Evolutionary conservation across 2,329 filamentous ascomycete genomes (phyloP), one percentile per base, ranked within the genome.

Genomic region (Fusarium pseudograminearum): DNA sequence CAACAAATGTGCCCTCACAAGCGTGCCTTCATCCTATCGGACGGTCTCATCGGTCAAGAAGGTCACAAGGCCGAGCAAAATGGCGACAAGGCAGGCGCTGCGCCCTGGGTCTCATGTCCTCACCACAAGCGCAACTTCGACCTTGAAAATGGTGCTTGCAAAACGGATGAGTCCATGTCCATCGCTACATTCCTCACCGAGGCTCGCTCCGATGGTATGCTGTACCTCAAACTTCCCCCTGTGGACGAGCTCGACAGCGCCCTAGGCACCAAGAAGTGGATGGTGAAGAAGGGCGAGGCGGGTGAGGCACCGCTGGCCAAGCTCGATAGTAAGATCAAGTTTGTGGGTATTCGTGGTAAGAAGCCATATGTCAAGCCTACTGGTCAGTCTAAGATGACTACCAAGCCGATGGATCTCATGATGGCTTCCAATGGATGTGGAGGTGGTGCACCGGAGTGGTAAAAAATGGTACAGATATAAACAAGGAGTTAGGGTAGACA

Each of bases 1-100:
- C 94, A 97, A 81, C 93, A 97, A 77, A 97, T 97, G 94, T 97
- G 94, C 78, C 94, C 94, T 12, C 93, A 97, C 82, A 96, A 95
- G 81, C 90, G 93, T 14, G 90, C 93, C 2, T 97, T 97, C 75
- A 91, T 94, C n/a, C 87, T 97, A 28, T 91, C 91, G 0, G 94
- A 97, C 77, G 93, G 93, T 3, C 82, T 97, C 11, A 86, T 97
- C 47, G 94, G 94, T 41, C 90, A 93, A 69, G 86, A 89, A 28
- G 71, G 78, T 47, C 56, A 66, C 24, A 51, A 66, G 38, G 16
- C 57, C 22, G 57, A 81, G 47, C 74, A 82, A 62, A 54, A 60
- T 12, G 47, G 46, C 4, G 57, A 44, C 20, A 51, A 63, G 11
- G 12, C 52, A 8, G 54, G 67, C 48, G 45, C 70, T 33, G 69